A percentile compares a stretch with the other conserved stretches of the same genome.
Evolutionary conservation across 2,329 filamentous ascomycete genomes (phyloP).

Genomic region (Diaporthe citriasiana): DNA sequence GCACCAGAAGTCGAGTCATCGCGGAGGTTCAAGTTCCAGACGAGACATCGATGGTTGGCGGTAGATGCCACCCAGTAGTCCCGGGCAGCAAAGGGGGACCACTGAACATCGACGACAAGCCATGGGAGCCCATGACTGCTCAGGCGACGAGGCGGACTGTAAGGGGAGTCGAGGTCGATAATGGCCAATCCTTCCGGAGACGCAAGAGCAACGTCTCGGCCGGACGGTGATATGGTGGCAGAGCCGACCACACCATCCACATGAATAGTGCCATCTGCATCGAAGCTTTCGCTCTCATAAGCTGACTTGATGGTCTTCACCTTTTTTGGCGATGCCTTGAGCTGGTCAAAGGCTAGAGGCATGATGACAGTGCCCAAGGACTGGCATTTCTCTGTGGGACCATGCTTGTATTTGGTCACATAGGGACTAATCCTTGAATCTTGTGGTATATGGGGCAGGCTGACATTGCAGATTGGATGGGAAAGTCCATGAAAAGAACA

Average conservation of each 20-base stretch:
- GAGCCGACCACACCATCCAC: slow-evolving; percentile 88
- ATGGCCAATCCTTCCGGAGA: slow-evolving; percentile 92
- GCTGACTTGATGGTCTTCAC: slow-evolving; percentile 75
- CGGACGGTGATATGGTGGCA: slow-evolving; percentile 92
- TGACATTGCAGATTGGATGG: slow-evolving; percentile 6
- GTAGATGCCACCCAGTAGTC: slow-evolving; percentile 96
- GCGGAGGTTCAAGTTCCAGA: slow-evolving; percentile 90
- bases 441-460: neutral
- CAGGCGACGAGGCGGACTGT: slow-evolving; percentile 86
- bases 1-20: slow-evolving; percentile 78
- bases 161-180: slow-evolving; percentile 91
- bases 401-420: slow-evolving; percentile 15
- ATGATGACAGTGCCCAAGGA: slow-evolving; percentile 52
- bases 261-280: slow-evolving; percentile 85
- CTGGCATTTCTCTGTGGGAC: neutral
- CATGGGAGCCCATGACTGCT: slow-evolving; percentile 88
- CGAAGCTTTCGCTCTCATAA: slow-evolving; percentile 89
- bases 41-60: slow-evolving; percentile 92
- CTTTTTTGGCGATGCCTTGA: slow-evolving; percentile 64
- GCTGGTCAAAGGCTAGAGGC: slow-evolving; percentile 63
- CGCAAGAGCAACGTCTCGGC: slow-evolving; percentile 89
- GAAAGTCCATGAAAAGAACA: neutral
- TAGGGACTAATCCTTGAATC: neutral
- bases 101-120: slow-evolving; percentile 96
- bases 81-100: slow-evolving; percentile 91